These are phyloP conservation scores for Tylopilus felleus DNA, from an alignment of 768 basidiomycete genomes.

Conservation along the genomic window DNA sequence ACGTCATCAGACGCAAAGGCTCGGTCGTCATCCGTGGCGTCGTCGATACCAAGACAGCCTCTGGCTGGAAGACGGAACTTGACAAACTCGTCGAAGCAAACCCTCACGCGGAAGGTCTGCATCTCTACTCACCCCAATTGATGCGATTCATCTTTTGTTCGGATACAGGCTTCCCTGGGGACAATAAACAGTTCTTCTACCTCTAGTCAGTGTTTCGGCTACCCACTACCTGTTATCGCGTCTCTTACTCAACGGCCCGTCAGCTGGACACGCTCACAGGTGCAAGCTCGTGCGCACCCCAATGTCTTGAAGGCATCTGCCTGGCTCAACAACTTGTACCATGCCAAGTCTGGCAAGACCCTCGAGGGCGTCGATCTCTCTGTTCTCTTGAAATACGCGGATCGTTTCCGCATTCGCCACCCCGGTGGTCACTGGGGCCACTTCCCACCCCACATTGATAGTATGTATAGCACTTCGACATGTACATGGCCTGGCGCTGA, in stretches of 20 bases:
- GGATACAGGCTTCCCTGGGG: conserved; percentile 44
- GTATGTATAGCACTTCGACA: conserved; percentile 37
- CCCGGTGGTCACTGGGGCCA: conserved; percentile 56
- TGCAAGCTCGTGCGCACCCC: conserved; percentile 65
- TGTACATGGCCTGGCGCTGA: neutral
- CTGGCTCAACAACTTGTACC: conserved; percentile 68
- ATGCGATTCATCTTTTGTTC: neutral
- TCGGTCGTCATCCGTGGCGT: conserved; percentile 62
- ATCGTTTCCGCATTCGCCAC: conserved; percentile 70
- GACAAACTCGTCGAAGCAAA: conserved; percentile 56
- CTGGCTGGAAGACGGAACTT: conserved; percentile 54
- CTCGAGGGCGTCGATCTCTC: conserved; percentile 56
- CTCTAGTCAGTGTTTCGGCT: conserved; percentile 50
- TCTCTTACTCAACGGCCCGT: neutral
- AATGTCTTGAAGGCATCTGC: conserved; percentile 54
- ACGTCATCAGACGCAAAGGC: conserved; percentile 51
- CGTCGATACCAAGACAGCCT: conserved; percentile 53
- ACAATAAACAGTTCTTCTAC: conserved; percentile 70
- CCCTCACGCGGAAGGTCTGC: conserved; percentile 50
- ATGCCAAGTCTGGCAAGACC: conserved; percentile 34
- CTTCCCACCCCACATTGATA: conserved; percentile 53
- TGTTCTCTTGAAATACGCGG: conserved; percentile 65
- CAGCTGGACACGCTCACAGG: conserved; percentile 53
- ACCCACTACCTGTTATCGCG: neutral
- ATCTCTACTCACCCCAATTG: neutral